Conservation (phyloP, 208 protist genomes). For the Wallacemonas collosoma region DNA sequence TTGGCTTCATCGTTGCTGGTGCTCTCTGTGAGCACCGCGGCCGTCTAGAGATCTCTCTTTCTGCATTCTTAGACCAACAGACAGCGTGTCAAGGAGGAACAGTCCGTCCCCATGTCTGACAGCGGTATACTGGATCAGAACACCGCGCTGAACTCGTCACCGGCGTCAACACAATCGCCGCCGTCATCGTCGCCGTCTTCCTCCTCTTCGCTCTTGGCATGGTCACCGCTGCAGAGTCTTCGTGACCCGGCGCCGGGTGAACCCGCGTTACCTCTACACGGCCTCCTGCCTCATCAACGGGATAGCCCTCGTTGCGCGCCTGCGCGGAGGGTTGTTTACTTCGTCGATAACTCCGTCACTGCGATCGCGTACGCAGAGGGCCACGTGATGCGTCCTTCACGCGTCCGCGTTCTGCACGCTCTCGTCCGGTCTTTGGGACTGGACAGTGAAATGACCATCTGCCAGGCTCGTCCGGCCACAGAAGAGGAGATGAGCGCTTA, state of each 20-base stretch:
- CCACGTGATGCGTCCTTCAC: slow-evolving; percentile 79
- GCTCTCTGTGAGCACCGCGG: too few relatives aligned
- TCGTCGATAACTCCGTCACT: slow-evolving; percentile 72
- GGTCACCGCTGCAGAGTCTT: slow-evolving; percentile 13
- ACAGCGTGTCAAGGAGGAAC: too few relatives aligned
- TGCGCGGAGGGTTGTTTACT: slow-evolving; percentile 66
- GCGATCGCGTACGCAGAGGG: slow-evolving; percentile 70
- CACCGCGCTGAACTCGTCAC: neutral
- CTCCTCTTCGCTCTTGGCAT: slow-evolving; percentile 11
- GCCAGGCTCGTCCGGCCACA: slow-evolving; percentile 56
- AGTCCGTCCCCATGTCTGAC: neutral
- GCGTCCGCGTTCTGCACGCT: slow-evolving; percentile 66
- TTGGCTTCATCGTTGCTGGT: too few relatives aligned
- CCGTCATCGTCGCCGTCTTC: neutral
- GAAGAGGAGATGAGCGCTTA: slow-evolving; percentile 65
- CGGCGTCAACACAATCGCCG: neutral
- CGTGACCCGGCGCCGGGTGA: neutral
- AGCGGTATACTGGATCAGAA: neutral
- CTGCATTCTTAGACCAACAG: too few relatives aligned
- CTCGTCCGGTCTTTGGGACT: slow-evolving; percentile 78
- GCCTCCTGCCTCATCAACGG: neutral
- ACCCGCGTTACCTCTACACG: neutral
- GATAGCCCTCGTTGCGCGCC: neutral
- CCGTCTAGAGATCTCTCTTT: too few relatives aligned
- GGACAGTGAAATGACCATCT: slow-evolving; percentile 55